Evolutionary conservation across 192 early-diverging fungal genomes (phyloP).

Genomic region (Coemansia sp.): DNA sequence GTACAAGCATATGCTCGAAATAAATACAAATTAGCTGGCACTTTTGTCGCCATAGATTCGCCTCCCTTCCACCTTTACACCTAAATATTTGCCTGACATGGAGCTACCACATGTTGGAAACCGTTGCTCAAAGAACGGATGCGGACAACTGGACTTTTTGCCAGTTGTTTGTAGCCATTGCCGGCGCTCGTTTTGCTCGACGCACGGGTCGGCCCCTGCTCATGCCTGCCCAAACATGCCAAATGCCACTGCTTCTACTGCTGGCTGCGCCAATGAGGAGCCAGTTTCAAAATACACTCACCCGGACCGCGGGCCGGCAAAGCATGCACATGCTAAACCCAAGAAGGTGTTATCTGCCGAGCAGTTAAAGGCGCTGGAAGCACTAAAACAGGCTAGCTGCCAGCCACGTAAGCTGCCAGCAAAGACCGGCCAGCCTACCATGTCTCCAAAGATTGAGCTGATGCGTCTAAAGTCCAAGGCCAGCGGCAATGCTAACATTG

Average conservation of each 20-base stretch:
- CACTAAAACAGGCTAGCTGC: conserved; percentile 1
- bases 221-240: conserved; percentile 18
- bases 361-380: conserved; percentile 18
- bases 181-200: conserved; percentile 20
- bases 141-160: conserved; percentile 35
- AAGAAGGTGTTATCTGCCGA: conserved; percentile 26
- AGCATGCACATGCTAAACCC: conserved; percentile 4
- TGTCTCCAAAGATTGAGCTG: conserved; percentile 39
- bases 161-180: conserved; percentile 20
- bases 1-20: no score
- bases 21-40: background rate
- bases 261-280: background rate
- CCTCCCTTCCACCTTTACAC: no score
- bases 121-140: conserved; percentile 25
- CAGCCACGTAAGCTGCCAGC: background rate
- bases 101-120: conserved; percentile 36
- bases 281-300: conserved; percentile 28
- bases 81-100: conserved; percentile 8
- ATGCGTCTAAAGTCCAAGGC: conserved; percentile 47
- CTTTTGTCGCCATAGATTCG: no score
- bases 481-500: conserved; percentile 30
- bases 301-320: conserved; percentile 13
- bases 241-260: background rate
- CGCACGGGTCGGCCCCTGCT: conserved; percentile 11
- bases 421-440: background rate